Percentiles rank a stretch among this genome's conserved stretches.
Evolutionary conservation across 768 basidiomycete genomes (phyloP).

Genomic region (Kwoniella sp.): DNA sequence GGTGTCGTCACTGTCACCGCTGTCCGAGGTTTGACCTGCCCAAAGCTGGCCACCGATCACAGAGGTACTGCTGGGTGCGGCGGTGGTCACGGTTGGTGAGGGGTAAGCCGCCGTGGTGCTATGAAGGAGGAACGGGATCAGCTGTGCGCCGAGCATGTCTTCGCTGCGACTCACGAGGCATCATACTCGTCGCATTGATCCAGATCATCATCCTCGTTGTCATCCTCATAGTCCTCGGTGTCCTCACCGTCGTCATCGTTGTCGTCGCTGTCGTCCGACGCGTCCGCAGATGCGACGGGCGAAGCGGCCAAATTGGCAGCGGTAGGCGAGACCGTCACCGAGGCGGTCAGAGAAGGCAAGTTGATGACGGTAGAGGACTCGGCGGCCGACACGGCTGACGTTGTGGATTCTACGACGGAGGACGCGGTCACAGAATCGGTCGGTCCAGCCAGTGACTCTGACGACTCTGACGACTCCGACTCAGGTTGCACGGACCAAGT

Average conservation of each 20-base stretch:
- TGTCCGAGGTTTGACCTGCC: too few relatives aligned
- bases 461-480: constrained; percentile 2
- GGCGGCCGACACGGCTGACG: background rate
- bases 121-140: background rate
- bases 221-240: constrained; percentile 4
- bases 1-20: background rate
- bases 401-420: background rate
- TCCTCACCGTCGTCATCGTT: constrained; percentile 5
- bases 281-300: background rate
- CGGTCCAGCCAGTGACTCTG: background rate
- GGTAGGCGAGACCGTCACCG: background rate
- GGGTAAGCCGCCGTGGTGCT: background rate
- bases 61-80: constrained; percentile 1
- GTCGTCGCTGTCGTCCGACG: constrained; percentile 9
- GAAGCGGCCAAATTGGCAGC: constrained; percentile 1
- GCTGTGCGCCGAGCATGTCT: background rate
- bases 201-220: background rate
- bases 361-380: background rate
- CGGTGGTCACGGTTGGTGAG: background rate
- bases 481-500: constrained; percentile 11
- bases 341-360: background rate
- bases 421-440: background rate
- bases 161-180: background rate
- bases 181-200: background rate
- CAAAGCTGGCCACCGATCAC: constrained; percentile 11